Evolutionary conservation across 805 yeast species (phyloP), one percentile per base, ranked within the genome.

Genomic region (Cyberlindnera euphorbiae): DNA sequence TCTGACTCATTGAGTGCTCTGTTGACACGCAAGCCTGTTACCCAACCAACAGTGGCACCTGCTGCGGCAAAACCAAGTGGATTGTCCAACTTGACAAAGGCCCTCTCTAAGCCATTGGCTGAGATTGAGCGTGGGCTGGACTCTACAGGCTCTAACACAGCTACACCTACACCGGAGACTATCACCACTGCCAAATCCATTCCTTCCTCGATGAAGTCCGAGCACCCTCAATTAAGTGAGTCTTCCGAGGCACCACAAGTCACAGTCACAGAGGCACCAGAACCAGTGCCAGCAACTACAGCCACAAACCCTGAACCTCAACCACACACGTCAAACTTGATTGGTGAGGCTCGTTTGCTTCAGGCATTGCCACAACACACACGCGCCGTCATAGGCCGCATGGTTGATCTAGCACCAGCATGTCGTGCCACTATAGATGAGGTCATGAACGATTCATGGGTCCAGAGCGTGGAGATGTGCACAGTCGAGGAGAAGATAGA

Each of bases 381-480:
- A 23, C 75, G 90, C 34, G 63, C 76, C 9, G 66, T 84, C 46
- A 73, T 84, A 42, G 74, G 82, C 5, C 71, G 76, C 45, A 84
- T 84, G 95, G 89, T 84, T 30, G 84, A 78, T 31, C 62, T 84
- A 42, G 89, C 95, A 2, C 95, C 95, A 2, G 90, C 93, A 4
- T 81, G 90, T 53, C 71, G 95, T 53, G 81, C 82, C 8, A 69
- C 77, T n/a, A 80, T 84, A 28, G 94, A 84, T 43, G 90, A 83
- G 42, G 77, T 84, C 36, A 79, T 84, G 66, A 61, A 67, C 14
- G 94, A 84, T 51, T 63, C 74, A 8, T 84, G 93, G 93, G 59
- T 84, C 30, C 58, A 62, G 27, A 63, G 74, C 21, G 67, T 84
- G 26, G 70, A 69, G 34, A 79, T 78, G 82, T 89, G 97, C 61